phyloP scores from a whole-genome alignment of 345 rosid species.

The thale cress (Arabidopsis thaliana) region DNA sequence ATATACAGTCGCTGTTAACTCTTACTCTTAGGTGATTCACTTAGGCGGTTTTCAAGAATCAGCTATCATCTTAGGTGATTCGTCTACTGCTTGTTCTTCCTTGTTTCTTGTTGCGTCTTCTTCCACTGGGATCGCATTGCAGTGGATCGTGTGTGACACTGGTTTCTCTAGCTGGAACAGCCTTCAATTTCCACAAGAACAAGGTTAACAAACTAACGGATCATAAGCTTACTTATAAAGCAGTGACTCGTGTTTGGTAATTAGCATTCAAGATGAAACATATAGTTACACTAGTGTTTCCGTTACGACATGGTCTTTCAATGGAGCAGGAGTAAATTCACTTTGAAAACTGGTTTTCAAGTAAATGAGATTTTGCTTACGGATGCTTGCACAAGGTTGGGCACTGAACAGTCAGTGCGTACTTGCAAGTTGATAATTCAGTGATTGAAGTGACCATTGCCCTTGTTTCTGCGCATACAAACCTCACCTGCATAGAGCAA shows the following conservation, averaged over 20 bases:
- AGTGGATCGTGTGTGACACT: conserved; percentile 83
- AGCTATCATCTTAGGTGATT: conserved; percentile 55
- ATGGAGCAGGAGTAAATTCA: background rate
- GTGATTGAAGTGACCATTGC: conserved; percentile 91
- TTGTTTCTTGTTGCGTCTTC: conserved; percentile 49
- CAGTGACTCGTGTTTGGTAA: background rate
- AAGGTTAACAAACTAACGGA: conserved; percentile 18
- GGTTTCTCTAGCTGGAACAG: conserved; percentile 94
- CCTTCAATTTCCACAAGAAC: conserved; percentile 49
- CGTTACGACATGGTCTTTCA: background rate
- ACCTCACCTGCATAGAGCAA: conserved; percentile 74
- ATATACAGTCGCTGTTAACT: conserved; percentile 21
- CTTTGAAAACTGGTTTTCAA: background rate
- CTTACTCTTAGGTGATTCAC: background rate
- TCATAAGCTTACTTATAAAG: background rate
- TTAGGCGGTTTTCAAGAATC: conserved; percentile 45
- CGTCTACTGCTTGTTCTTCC: conserved; percentile 43
- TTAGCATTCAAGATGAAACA: background rate
- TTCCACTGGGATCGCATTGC: conserved; percentile 66
- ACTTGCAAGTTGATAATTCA: conserved; percentile 95
- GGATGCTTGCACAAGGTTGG: conserved; percentile 93
- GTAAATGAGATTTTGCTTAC: conserved; percentile 56
- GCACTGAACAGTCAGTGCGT: conserved; percentile 80
- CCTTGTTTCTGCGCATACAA: conserved; percentile 90
- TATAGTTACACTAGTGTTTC: no score